Evolutionary conservation across 441 rosid species (phyloP).

Genomic region (Croton setiger): DNA sequence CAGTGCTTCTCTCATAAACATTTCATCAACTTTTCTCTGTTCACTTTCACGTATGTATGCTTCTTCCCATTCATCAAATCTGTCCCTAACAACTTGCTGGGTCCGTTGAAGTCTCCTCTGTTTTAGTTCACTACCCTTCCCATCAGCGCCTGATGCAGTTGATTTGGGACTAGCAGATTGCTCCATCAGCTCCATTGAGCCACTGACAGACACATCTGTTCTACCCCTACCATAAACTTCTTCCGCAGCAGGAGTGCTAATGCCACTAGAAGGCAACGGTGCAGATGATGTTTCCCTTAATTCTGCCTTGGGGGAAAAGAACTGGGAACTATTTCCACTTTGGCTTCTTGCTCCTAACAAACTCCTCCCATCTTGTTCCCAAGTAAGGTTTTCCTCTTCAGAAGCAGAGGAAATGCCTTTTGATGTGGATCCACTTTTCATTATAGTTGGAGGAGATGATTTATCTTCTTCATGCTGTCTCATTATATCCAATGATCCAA

Average conservation of each 20-base stretch:
- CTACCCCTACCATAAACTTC: conserved; percentile 39
- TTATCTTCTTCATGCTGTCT: conserved; percentile 33
- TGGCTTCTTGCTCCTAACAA: conserved; percentile 18
- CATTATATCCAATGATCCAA: conserved; percentile 28
- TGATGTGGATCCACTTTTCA: conserved; percentile 42
- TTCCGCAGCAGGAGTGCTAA: conserved; percentile 33
- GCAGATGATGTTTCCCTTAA: conserved; percentile 30
- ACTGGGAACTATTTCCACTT: conserved; percentile 36
- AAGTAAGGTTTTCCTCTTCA: conserved; percentile 31
- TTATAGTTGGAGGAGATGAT: conserved; percentile 31
- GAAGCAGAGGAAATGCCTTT: conserved; percentile 40
- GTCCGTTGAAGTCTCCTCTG: conserved; percentile 69
- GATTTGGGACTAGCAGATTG: conserved; percentile 37
- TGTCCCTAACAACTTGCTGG: conserved; percentile 67
- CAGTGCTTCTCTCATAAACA: conserved; percentile 94
- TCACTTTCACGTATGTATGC: conserved; percentile 68
- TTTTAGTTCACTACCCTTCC: conserved; percentile 41
- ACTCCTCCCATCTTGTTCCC: conserved; percentile 34
- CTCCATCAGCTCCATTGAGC: conserved; percentile 35
- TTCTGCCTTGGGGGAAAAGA: conserved; percentile 34
- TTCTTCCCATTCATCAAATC: conserved; percentile 98
- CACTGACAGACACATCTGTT: conserved; percentile 32
- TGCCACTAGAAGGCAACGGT: conserved; percentile 38
- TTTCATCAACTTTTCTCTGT: conserved; percentile 70
- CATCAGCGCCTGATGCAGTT: conserved; percentile 31